Evolutionary conservation across 78 protist genomes (phyloP), one percentile per base, ranked within the genome.

Genomic region (Mastigamoeba balamuthi): DNA sequence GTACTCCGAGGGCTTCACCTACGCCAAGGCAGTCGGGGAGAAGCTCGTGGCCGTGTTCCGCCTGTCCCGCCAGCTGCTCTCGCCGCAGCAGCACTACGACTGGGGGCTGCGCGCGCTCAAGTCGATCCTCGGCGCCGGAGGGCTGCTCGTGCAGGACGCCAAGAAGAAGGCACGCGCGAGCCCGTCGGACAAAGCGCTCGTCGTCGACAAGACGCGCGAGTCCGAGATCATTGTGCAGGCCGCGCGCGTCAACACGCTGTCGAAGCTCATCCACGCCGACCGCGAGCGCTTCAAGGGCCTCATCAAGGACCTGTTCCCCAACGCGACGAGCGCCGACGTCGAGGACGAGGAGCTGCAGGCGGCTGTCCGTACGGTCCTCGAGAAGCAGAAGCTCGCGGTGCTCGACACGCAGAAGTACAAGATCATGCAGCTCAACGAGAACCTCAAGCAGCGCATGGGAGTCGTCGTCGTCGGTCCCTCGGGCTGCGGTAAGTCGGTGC

Each of bases 31-130:
- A 66, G 72, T 96, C 38, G 52, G 95, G 5, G 33, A 38, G 52
- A 90, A 88, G 77, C 70, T 88, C 27, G 92, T 89, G 37, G 25
- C 75, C 30, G 33, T 91, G 5, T 93, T 84, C 82, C 1, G 25
- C 66, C 82, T 93, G 4, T 75, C 80, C 25, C 27, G 40, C 44
- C 90, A 90, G 79, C 93, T 87, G 0, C 86, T 90, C 41, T 65
- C 88, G 3, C 68, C 72, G 35, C 96, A 93, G 82, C 87, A 87
- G 86, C 94, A 90, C 82, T 90, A 90, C 76, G 96, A 93, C 75
- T 93, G 94, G 94, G 96, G 96, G 0, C 87, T 92, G 63, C 91
- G 96, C 2, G 84, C 96, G 6, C 84, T 92, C 75, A 92, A 92
- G 77, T 72, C 93, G 58, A 67, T 91, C 27, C 87, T 89, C 17